Evolutionary conservation across 495 filamentous ascomycete species (phyloP).

Genomic region (Trichocladium uniseriatum): DNA sequence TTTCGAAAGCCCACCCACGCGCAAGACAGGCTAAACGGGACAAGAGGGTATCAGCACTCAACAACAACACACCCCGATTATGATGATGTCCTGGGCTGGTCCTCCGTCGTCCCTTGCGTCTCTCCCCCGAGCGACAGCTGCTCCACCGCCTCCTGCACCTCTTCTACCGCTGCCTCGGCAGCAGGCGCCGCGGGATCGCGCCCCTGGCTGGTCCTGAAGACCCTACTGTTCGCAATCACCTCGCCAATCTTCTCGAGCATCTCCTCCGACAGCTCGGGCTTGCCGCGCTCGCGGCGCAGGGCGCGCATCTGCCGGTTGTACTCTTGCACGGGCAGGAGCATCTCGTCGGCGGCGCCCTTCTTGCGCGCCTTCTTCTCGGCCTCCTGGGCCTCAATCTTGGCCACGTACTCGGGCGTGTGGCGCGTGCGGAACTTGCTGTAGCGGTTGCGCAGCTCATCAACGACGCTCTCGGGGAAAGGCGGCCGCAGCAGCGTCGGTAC

Average conservation of each 20-base stretch:
- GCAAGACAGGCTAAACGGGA: no score
- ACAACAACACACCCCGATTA: no score
- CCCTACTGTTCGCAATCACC: constrained; percentile 51
- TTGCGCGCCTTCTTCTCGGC: constrained; percentile 46
- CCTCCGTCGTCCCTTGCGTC: constrained; percentile 1
- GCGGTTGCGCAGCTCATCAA: constrained; percentile 83
- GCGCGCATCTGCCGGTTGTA: constrained; percentile 36
- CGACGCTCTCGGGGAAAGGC: constrained; percentile 68
- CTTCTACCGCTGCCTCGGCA: constrained; percentile 3
- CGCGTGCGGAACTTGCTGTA: constrained; percentile 75
- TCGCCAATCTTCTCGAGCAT: constrained; percentile 58
- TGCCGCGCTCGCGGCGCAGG: constrained; percentile 36
- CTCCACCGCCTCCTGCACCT: constrained; percentile 17
- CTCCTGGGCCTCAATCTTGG: constrained; percentile 52
- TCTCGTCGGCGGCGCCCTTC: constrained; percentile 41
- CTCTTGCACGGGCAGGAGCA: constrained; percentile 48
- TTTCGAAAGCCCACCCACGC: no score
- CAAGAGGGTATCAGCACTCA: background rate
- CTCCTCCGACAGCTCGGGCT: constrained; percentile 45
- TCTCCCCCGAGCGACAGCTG: constrained; percentile 14
- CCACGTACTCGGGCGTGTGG: constrained; percentile 62
- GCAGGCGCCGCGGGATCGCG: background rate
- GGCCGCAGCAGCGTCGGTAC: constrained; percentile 60
- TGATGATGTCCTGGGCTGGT: constrained; percentile 10
- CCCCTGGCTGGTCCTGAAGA: background rate